Conservation (phyloP, 108 stramenopile species). For the Cyclotella atomus region DNA sequence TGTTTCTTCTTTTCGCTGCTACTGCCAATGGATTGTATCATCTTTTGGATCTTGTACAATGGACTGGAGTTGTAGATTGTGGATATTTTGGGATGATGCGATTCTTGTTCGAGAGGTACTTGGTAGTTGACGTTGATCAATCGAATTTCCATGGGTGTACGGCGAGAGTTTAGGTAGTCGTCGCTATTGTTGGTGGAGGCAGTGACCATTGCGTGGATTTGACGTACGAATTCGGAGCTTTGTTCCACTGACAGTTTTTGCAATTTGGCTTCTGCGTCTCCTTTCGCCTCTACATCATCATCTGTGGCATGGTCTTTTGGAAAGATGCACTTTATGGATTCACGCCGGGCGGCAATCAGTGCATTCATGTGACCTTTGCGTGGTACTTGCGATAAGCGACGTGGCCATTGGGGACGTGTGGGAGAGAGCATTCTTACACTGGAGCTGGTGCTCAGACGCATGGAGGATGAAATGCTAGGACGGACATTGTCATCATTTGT, state of each 20-base stretch:
- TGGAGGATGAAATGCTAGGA: not conserved
- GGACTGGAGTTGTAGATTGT: slow-evolving; percentile 29
- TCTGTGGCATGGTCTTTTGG: not conserved
- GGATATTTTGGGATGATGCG: not conserved
- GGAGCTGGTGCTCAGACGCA: not conserved
- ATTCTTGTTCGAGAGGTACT: slow-evolving; percentile 20
- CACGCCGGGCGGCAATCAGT: not conserved
- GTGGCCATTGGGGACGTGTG: not conserved
- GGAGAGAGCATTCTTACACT: not conserved
- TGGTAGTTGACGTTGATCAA: slow-evolving; percentile 24
- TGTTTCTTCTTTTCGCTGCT: not conserved
- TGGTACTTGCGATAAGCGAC: not conserved
- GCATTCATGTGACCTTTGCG: not conserved
- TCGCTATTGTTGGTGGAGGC: not conserved
- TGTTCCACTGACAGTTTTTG: not conserved
- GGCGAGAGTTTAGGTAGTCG: not conserved
- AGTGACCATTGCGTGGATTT: not conserved
- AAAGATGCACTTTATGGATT: not conserved
- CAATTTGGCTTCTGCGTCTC: not conserved
- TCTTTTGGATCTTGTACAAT: slow-evolving; percentile 14
- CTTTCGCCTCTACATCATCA: not conserved
- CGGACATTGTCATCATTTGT: no score
- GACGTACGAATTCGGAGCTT: not conserved
- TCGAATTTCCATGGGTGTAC: slow-evolving; percentile 24
- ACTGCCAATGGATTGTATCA: not conserved